A percentile compares a stretch with the other conserved stretches of the same genome.
These are phyloP conservation scores for Geosmithia flava DNA, from an alignment of 2,329 filamentous ascomycete genomes.

Conservation along the genomic window DNA sequence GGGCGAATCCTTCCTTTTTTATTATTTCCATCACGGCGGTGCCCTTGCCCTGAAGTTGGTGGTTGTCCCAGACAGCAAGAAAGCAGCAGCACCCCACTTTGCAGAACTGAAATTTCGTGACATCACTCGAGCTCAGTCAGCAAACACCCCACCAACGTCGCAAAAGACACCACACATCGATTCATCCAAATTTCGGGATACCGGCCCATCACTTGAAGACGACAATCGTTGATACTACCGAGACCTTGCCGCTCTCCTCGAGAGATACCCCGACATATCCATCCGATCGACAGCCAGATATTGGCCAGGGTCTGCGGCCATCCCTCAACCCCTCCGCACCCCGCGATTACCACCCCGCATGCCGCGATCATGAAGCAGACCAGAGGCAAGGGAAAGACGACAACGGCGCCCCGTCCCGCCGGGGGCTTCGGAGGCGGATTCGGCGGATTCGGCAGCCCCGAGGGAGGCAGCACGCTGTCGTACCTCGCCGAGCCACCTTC, in stretches of 20 bases:
- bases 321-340: background rate
- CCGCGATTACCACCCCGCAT: constrained; percentile 1
- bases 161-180: background rate
- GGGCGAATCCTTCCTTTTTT: background rate
- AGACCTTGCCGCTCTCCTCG: background rate
- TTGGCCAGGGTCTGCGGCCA: too few species aligned
- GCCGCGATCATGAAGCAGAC: constrained; percentile 1
- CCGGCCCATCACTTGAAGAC: background rate
- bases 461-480: constrained; percentile 46
- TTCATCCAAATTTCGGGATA: too few species aligned
- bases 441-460: constrained; percentile 3
- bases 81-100: background rate
- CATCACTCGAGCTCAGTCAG: background rate
- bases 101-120: background rate
- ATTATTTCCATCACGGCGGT: background rate
- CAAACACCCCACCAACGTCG: background rate
- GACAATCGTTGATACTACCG: background rate
- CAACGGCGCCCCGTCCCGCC: background rate
- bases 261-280: too few species aligned
- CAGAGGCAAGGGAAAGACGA: constrained; percentile 2
- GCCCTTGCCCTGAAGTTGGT: background rate
- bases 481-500: constrained; percentile 82
- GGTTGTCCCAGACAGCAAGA: background rate
- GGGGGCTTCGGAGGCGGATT: background rate
- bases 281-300: too few species aligned